phyloP scores from a whole-genome alignment of 192 early-diverging fungal species.

The Backusella australiensis region DNA sequence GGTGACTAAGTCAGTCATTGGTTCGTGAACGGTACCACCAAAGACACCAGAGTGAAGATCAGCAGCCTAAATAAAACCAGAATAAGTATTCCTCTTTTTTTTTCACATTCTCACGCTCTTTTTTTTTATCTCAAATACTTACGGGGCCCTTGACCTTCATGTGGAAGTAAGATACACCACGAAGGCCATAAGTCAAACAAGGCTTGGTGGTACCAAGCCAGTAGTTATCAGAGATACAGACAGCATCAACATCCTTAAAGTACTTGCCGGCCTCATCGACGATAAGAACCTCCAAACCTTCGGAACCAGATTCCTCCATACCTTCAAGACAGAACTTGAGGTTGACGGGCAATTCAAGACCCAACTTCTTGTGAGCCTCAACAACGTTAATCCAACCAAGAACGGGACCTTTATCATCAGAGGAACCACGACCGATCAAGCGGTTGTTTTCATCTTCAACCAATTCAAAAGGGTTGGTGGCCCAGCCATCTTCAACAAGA shows the following conservation, averaged over 20 bases:
- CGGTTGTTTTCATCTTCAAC: conserved; percentile 81
- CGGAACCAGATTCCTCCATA: conserved; percentile 86
- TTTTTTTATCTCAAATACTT: neutral
- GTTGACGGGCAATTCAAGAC: conserved; percentile 91
- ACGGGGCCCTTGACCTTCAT: conserved; percentile 35
- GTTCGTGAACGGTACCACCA: conserved; percentile 93
- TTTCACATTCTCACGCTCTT: neutral
- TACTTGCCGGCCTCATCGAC: conserved; percentile 80
- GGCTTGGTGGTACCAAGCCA: conserved; percentile 96
- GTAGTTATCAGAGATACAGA: conserved; percentile 98
- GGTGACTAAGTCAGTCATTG: conserved; percentile 92
- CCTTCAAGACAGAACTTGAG: conserved; percentile 98
- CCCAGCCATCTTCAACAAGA: conserved; percentile 84
- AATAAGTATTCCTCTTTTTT: neutral
- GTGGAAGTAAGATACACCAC: conserved; percentile 68
- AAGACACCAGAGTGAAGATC: conserved; percentile 98
- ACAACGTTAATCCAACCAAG: conserved; percentile 96
- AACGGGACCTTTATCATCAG: conserved; percentile 99
- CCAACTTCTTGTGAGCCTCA: conserved; percentile 89
- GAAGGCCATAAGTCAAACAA: conserved; percentile 97
- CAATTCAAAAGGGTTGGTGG: conserved; percentile 86
- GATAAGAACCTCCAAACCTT: conserved; percentile 94
- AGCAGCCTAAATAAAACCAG: conserved; percentile 27
- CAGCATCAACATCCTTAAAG: conserved; percentile 91
- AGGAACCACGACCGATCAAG: conserved; percentile 88